These are phyloP conservation scores for Pichia heedii DNA, from an alignment of 805 yeast species.

Conservation along the genomic window DNA sequence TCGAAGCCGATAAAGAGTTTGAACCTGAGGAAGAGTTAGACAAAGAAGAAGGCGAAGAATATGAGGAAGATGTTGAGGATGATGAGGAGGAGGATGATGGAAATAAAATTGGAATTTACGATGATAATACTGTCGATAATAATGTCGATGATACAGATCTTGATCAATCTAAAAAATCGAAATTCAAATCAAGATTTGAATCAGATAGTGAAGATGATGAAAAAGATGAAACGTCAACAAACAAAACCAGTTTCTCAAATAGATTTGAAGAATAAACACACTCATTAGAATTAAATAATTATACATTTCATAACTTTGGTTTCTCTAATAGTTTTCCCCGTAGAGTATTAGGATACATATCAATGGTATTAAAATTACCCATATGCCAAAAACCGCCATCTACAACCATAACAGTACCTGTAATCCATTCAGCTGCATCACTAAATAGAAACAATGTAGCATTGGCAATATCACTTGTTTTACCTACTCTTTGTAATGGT, in stretches of 20 bases:
- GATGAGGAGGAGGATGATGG: conserved; percentile 2
- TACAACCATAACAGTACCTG: conserved; percentile 72
- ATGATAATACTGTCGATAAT: not conserved
- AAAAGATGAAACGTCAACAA: not conserved
- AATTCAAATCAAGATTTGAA: conserved; percentile 8
- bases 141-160: not conserved
- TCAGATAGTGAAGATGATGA: conserved; percentile 5
- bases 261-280: not conserved
- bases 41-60: conserved; percentile 5
- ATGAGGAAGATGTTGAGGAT: not conserved
- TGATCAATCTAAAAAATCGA: not conserved
- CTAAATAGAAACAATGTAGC: conserved; percentile 79
- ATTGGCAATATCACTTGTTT: conserved; percentile 74
- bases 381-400: conserved; percentile 92
- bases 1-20: conserved; percentile 4
- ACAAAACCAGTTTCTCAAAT: not conserved
- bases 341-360: conserved; percentile 36
- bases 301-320: conserved; percentile 17
- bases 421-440: conserved; percentile 68
- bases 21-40: conserved; percentile 7
- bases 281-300: conserved; percentile 5
- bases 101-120: not conserved
- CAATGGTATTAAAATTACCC: conserved; percentile 34
- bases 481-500: conserved; percentile 63
- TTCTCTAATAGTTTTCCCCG: conserved; percentile 19